A percentile compares a stretch with the other conserved stretches of the same genome.
Conservation (phyloP, 2,329 filamentous ascomycete genomes). For the Dactylellina leptospora region DNA sequence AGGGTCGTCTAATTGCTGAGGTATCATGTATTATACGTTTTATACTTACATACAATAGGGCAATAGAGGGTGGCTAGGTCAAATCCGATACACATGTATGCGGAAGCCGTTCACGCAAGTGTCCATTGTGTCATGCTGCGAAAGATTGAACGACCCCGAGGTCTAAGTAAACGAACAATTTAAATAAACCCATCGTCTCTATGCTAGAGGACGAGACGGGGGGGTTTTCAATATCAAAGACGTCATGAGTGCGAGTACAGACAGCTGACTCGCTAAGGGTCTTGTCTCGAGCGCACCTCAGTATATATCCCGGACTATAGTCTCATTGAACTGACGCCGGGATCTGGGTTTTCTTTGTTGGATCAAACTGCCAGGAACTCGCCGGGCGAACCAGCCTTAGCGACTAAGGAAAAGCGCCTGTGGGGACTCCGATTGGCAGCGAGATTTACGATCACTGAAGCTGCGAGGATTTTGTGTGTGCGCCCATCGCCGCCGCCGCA, state of each 20-base stretch:
- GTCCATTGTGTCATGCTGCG: too few species aligned
- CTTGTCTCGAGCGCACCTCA: neutral
- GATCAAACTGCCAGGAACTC: neutral
- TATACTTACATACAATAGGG: too few species aligned
- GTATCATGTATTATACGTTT: too few species aligned
- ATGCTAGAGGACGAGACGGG: too few species aligned
- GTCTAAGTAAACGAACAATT: too few species aligned
- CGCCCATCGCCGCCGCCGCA: too few species aligned
- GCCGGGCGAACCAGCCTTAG: constrained; percentile 8
- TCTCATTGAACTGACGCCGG: neutral
- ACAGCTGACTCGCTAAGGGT: constrained; percentile 12
- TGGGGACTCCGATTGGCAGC: constrained; percentile 42
- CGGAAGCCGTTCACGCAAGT: too few species aligned
- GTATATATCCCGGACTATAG: neutral
- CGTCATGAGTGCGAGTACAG: constrained; percentile 34
- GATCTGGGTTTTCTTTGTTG: neutral
- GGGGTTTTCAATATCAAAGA: constrained; percentile 52
- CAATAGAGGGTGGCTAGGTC: too few species aligned
- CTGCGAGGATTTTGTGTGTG: constrained; percentile 7
- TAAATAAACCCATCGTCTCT: too few species aligned
- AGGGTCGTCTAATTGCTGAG: too few species aligned
- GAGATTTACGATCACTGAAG: constrained; percentile 25
- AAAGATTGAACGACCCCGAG: too few species aligned
- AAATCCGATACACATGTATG: too few species aligned
- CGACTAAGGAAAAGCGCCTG: neutral